phyloP scores from a whole-genome alignment of 306 rosid species.

The Lotus japonicus region DNA sequence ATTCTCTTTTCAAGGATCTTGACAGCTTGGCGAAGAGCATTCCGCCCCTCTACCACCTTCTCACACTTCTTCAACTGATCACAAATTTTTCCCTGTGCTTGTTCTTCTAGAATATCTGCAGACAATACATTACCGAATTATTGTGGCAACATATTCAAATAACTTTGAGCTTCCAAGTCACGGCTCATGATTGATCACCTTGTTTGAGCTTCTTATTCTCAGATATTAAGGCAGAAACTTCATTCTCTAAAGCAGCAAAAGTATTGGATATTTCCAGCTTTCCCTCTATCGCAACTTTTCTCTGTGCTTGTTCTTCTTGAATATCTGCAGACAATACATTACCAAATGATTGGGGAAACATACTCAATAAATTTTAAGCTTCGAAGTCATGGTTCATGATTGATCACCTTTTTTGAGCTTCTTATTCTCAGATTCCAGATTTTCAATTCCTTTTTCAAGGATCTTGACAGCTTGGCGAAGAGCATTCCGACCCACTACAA shows the following conservation, averaged over 20 bases:
- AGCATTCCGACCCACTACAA: constrained; percentile 31
- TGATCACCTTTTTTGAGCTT: constrained; percentile 42
- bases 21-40: constrained; percentile 49
- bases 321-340: constrained; percentile 29
- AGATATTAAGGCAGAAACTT: too few relatives aligned
- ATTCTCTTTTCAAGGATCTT: constrained; percentile 31
- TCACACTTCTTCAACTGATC: constrained; percentile 48
- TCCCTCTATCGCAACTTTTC: constrained; percentile 36
- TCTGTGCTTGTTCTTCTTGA: constrained; percentile 31
- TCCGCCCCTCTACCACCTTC: constrained; percentile 30
- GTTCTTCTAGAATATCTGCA: too few relatives aligned
- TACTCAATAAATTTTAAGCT: not conserved
- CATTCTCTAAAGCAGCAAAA: too few relatives aligned
- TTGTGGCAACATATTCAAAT: not conserved
- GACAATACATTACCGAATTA: too few relatives aligned
- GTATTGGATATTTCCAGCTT: constrained; percentile 44
- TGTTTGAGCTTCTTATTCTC: constrained; percentile 29
- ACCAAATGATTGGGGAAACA: not conserved
- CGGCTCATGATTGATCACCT: constrained; percentile 28
- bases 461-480: constrained; percentile 48
- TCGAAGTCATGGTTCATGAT: not conserved
- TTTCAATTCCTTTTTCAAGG: constrained; percentile 27
- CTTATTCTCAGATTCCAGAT: constrained; percentile 29
- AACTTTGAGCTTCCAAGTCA: not conserved
- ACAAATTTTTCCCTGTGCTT: too few relatives aligned